Evolutionary conservation across 2,329 filamentous ascomycete species (phyloP), one percentile per base, ranked within the genome.

Genomic region (Penicillium sp.): DNA sequence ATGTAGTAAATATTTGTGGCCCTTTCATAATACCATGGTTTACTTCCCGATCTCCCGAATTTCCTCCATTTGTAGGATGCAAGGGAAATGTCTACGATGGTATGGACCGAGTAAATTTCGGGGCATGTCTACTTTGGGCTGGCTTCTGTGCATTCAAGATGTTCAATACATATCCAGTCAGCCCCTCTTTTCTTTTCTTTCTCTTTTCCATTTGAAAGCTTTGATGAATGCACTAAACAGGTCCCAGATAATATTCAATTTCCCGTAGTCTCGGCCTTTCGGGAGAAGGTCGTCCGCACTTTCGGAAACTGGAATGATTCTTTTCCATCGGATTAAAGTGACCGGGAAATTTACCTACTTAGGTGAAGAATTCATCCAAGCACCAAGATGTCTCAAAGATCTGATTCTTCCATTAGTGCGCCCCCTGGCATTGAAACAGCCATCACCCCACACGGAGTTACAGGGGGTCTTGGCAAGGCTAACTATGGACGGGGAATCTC

Each of bases 381-480:
- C 16, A 8, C 18, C 31, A 27, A 21, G 16, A 35, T 50, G 39
- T 50, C 9, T 44, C 39, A 45, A 10, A 2, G 8, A 18, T 44
- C 25, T 2, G 9, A 27, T 18, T 23, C 27, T 8, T 45, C 13
- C 3, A 35, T 21, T 18, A 18, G 16, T 50, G 18, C 6, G 21
- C 32, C 38, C 39, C 16, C 18, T 27, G 23, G 8, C 2, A n/a
- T 51, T 53, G 55, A 58, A 60, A 60, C 58, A 48, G 18, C 15
- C 44, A 27, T 29, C 27, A 31, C 45, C 51, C 55, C 52, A 58
- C 55, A 51, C 46, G 46, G 57, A 53, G 55, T 53, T 49, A 15
- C 18, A 53, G 46, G 57, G 45, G 42, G 21, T 27, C 52, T 58
- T 55, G 55, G 55, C 55, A 58, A 42, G 29, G 34, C 48, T 34